Evolutionary conservation across 2,329 filamentous ascomycete genomes (phyloP).

Genomic region (Bipolaris sorokiniana): DNA sequence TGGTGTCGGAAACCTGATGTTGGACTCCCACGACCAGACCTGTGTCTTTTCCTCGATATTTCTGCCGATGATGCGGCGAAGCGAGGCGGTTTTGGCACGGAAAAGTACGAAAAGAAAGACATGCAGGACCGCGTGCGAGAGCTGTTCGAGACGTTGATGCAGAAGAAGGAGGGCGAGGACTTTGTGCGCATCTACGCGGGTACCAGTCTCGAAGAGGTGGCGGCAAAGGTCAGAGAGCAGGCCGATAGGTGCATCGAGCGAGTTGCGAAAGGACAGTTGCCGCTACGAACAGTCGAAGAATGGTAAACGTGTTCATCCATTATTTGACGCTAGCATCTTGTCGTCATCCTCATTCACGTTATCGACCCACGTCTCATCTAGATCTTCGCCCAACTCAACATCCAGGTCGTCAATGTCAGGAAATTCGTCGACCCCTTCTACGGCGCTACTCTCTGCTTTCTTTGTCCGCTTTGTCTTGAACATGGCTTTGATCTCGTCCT

Average conservation of each 20-base stretch:
- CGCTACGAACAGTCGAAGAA: slow-evolving; percentile 37
- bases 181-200: slow-evolving; percentile 64
- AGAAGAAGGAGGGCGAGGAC: slow-evolving; percentile 57
- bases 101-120: slow-evolving; percentile 84
- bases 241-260: slow-evolving; percentile 32
- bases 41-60: slow-evolving; percentile 86
- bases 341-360: slow-evolving; percentile 42
- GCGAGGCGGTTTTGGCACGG: slow-evolving; percentile 85
- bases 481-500: slow-evolving; percentile 72
- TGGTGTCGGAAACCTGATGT: slow-evolving; percentile 88
- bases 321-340: not conserved
- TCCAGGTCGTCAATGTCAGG: slow-evolving; percentile 30
- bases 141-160: slow-evolving; percentile 67
- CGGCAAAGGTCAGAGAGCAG: slow-evolving; percentile 39
- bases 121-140: slow-evolving; percentile 82
- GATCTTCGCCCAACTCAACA: slow-evolving; percentile 42
- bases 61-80: slow-evolving; percentile 72
- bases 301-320: slow-evolving; percentile 28
- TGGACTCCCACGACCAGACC: slow-evolving; percentile 84
- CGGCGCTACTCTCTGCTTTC: slow-evolving; percentile 34
- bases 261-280: slow-evolving; percentile 29
- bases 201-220: slow-evolving; percentile 58
- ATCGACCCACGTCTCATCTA: slow-evolving; percentile 45
- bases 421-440: slow-evolving; percentile 19
- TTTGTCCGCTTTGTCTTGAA: slow-evolving; percentile 61